A percentile compares a stretch with the other conserved stretches of the same genome.
Conservation (phyloP, 768 basidiomycete genomes). For the Termitomyces titanicus region DNA sequence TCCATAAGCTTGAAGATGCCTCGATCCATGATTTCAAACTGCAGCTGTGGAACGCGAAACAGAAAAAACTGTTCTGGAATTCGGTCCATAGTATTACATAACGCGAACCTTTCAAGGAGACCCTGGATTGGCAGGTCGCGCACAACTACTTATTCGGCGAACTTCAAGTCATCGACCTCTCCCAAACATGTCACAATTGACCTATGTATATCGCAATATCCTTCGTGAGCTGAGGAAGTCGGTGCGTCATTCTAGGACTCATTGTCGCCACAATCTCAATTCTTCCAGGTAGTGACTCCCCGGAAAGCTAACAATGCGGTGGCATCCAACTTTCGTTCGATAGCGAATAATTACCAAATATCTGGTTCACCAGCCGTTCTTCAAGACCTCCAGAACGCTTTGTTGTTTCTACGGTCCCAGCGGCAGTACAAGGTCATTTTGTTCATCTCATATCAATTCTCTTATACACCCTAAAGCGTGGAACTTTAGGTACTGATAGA, state of each 20-base stretch:
- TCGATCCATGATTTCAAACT: no score
- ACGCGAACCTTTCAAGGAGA: no score
- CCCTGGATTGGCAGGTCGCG: no score
- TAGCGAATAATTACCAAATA: slow-evolving; percentile 42
- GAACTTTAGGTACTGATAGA: slow-evolving; percentile 64
- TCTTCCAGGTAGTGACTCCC: slow-evolving; percentile 25
- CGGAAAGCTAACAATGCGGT: slow-evolving; percentile 41
- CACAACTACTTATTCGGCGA: no score
- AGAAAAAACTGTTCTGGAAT: no score
- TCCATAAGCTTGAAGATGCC: no score
- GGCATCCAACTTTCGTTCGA: slow-evolving; percentile 45
- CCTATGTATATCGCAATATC: slow-evolving; percentile 42
- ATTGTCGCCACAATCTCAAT: not conserved
- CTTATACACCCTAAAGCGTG: not conserved
- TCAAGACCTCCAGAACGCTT: slow-evolving; percentile 53
- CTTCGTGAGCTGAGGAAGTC: slow-evolving; percentile 53
- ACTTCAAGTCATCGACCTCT: not conserved
- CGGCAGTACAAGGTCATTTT: slow-evolving; percentile 68
- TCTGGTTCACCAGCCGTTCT: slow-evolving; percentile 26
- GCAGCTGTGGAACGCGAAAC: no score
- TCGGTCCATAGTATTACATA: no score
- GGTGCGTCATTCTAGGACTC: slow-evolving; percentile 27
- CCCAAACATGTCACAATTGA: slow-evolving; percentile 17
- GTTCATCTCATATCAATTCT: not conserved
- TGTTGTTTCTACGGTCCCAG: slow-evolving; percentile 70